Base-by-base conservation (phyloP, 495 filamentous ascomycete species). In the Pseudomonodictys pantanalensis region DNA sequence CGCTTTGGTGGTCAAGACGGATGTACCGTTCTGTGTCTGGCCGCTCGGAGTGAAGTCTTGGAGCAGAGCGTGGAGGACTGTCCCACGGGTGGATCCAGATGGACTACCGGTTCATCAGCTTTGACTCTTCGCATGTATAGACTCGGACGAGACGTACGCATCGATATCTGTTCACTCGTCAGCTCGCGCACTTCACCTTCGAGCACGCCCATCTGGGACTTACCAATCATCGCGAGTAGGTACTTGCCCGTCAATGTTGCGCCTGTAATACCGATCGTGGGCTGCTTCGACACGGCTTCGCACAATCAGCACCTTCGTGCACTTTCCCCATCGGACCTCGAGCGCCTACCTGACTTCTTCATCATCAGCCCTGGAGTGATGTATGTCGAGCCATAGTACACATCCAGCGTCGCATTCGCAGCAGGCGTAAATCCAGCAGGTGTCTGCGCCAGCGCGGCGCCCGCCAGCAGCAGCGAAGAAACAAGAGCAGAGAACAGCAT, bases 191-290 rank as follows among this genome's bases (percentile, higher is more conserved):
- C 46, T 9, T 26, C 6, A 22, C 26, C 8, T 22, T 2, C 18
- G 20, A 12, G 6, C 22, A 1, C 10, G 12, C 15, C n/a, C n/a
- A 9, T 15, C 44, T n/a, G 12, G 2, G 8, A 51, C 71, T 58
- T 67, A 75, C 75, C 76, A 39, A 79, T 75, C 72, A 80, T 69
- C 53, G 76, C 66, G 65, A 75, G 76, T 15, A 80, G 44, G 48
- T 78, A 80, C 15, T 75, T 74, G 17, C 72, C 72, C 7, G 68
- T 71, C 18, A 76, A 44, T 0, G 70, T 66, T 5, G 53, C 64
- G 25, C 69, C 68, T 3, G 64, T 71, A 22, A 76, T 67, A 2
- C 78, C 77, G 26, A 79, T 72, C 2, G 71, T 73, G 6, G 78
- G 78, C 35, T 70, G 68, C 33, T 68, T 73, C 2, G 73, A 62